Evolutionary conservation across 805 yeast species (phyloP).

Genomic region (Candida easanensis): DNA sequence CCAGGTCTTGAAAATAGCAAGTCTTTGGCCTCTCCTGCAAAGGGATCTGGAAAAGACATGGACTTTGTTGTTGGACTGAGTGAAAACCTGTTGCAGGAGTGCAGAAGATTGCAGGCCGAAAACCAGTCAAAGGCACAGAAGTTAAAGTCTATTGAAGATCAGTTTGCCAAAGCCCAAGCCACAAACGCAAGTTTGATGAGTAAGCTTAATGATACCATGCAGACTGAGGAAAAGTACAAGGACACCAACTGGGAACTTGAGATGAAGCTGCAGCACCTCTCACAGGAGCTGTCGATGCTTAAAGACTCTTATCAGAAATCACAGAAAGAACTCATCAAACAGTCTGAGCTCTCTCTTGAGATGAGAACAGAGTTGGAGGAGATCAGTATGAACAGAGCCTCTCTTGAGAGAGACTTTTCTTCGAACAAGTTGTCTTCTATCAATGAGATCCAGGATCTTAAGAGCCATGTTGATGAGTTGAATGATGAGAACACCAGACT

Average conservation of each 20-base stretch:
- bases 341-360: slow-evolving; percentile 33
- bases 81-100: slow-evolving; percentile 67
- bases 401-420: slow-evolving; percentile 38
- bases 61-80: slow-evolving; percentile 72
- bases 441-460: slow-evolving; percentile 46
- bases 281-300: slow-evolving; percentile 32
- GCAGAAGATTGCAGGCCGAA: slow-evolving; percentile 68
- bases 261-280: slow-evolving; percentile 39
- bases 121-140: slow-evolving; percentile 44
- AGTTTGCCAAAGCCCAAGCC: slow-evolving; percentile 32
- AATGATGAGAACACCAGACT: slow-evolving; percentile 69
- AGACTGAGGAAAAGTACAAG: slow-evolving; percentile 45
- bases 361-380: slow-evolving; percentile 50
- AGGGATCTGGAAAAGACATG: slow-evolving; percentile 52
- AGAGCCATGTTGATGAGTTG: slow-evolving; percentile 50
- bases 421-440: slow-evolving; percentile 35
- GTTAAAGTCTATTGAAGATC: slow-evolving; percentile 42
- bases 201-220: slow-evolving; percentile 26
- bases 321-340: slow-evolving; percentile 38
- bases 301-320: slow-evolving; percentile 42
- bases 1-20: slow-evolving; percentile 25
- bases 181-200: slow-evolving; percentile 20
- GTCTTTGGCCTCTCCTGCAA: slow-evolving; percentile 19
- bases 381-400: slow-evolving; percentile 36
- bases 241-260: slow-evolving; percentile 69